Conservation (phyloP, 768 basidiomycete genomes). For the Termitomyces sp. region DNA sequence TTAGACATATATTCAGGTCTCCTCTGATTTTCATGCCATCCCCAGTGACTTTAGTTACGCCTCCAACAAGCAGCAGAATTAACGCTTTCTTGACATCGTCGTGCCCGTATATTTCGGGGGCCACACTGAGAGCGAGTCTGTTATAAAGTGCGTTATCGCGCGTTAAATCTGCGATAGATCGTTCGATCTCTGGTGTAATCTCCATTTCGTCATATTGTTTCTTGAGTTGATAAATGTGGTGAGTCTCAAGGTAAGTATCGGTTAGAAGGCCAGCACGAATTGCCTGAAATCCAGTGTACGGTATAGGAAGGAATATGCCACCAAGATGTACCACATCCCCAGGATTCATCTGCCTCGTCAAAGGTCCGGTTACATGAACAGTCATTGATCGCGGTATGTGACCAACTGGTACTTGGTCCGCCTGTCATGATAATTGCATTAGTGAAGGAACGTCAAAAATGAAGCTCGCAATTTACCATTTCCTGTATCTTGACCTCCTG, state of each 20-base stretch:
- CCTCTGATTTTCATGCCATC: constrained; percentile 99
- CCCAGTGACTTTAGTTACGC: constrained; percentile 91
- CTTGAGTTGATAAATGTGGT: constrained; percentile 91
- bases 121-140: constrained; percentile 89
- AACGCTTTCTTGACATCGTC: constrained; percentile 96
- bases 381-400: constrained; percentile 99
- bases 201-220: constrained; percentile 98
- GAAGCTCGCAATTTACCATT: constrained; percentile 57
- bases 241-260: constrained; percentile 93
- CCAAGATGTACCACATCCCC: constrained; percentile 94
- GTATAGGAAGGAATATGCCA: constrained; percentile 96
- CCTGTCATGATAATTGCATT: constrained; percentile 39
- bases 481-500: constrained; percentile 99
- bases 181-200: constrained; percentile 78
- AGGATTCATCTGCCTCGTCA: constrained; percentile 89
- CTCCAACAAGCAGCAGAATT: constrained; percentile 88
- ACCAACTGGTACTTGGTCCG: constrained; percentile 98
- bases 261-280: constrained; percentile 94
- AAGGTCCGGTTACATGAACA: constrained; percentile 85
- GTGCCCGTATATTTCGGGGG: constrained; percentile 98
- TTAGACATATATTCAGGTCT: constrained; percentile 94
- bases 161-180: constrained; percentile 63
- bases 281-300: constrained; percentile 97
- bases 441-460: neutral
- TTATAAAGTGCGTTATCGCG: constrained; percentile 79